Evolutionary conservation across 2,329 filamentous ascomycete genomes (phyloP), one percentile per base, ranked within the genome.

Genomic region (Aspergillus sp.): DNA sequence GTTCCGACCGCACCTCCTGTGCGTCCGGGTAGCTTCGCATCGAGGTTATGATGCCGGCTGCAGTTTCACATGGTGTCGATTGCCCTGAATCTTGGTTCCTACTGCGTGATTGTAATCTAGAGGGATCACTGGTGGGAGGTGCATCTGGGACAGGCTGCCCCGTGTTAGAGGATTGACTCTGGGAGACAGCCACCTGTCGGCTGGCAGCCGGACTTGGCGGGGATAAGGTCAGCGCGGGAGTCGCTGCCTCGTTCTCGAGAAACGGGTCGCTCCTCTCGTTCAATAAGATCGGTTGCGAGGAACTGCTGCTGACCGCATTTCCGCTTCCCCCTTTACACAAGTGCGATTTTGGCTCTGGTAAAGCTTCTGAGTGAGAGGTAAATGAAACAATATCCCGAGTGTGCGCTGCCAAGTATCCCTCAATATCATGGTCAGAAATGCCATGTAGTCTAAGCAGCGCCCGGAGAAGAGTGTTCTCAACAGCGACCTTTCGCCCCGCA

Each of bases 391-490:
- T 37, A 34, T 58, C 47, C 42, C 40, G 19, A 22, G 50, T 45
- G 17, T 57, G 57, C 15, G 15, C 27, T 54, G n/a, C 50, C 17
- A 70, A 27, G 45, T 61, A 69, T 30, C 54, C 56, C n/a, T 80
- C 74, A 57, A 89, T 81, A 44, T 83, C 81, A 7, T 79, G 75
- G 58, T 87, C 83, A 42, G 75, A 71, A 20, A 89, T 75, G 3
- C 88, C 87, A 63, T 83, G 77, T 44, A 80, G 74, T 51, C 79
- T 76, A 34, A 91, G 78, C 17, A 91, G 76, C 15, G 75, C 75
- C 20, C 87, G 80, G 56, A 92, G 77, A 53, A 82, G 82, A 58
- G 77, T 81, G 70, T 92, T 92, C 72, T 93, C 88, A 15, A 88
- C 85, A 4, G 85, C 81, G 3, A 91, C 89, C 54, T 77, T 83